phyloP scores from a whole-genome alignment of 805 yeast genomes.

The Wickerhamomyces silvicola region DNA sequence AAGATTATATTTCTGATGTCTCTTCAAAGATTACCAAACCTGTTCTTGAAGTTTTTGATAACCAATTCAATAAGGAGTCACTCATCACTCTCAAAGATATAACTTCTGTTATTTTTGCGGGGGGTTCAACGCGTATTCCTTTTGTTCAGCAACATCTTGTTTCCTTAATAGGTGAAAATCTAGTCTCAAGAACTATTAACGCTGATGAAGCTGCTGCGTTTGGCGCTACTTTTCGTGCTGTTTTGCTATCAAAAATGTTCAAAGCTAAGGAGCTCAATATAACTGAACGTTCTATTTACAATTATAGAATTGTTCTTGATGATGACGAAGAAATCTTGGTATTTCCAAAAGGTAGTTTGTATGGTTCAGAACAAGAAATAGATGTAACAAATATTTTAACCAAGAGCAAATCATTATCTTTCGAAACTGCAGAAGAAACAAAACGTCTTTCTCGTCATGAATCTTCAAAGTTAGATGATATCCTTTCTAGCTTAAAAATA shows the following conservation, averaged over 20 bases:
- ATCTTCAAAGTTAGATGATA: conserved; percentile 5
- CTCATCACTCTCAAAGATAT: conserved; percentile 32
- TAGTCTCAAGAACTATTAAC: conserved; percentile 76
- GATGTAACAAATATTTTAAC: conserved; percentile 29
- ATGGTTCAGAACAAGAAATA: conserved; percentile 29
- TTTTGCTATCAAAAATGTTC: conserved; percentile 61
- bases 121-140: conserved; percentile 91
- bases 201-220: conserved; percentile 93
- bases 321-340: conserved; percentile 27
- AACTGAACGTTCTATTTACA: conserved; percentile 46
- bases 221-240: conserved; percentile 85
- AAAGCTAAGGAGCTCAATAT: conserved; percentile 56
- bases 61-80: conserved; percentile 24
- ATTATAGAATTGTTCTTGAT: conserved; percentile 34
- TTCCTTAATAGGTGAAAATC: conserved; percentile 49
- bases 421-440: conserved; percentile 29
- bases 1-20: conserved; percentile 40
- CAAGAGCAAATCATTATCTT: conserved; percentile 23
- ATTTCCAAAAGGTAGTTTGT: conserved; percentile 41
- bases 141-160: conserved; percentile 61
- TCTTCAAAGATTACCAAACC: conserved; percentile 46
- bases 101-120: conserved; percentile 69
- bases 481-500: conserved; percentile 24
- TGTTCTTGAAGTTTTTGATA: conserved; percentile 41
- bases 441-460: conserved; percentile 21